phyloP scores from a whole-genome alignment of 2,329 filamentous ascomycete species.

The Diaporthe destruens region DNA sequence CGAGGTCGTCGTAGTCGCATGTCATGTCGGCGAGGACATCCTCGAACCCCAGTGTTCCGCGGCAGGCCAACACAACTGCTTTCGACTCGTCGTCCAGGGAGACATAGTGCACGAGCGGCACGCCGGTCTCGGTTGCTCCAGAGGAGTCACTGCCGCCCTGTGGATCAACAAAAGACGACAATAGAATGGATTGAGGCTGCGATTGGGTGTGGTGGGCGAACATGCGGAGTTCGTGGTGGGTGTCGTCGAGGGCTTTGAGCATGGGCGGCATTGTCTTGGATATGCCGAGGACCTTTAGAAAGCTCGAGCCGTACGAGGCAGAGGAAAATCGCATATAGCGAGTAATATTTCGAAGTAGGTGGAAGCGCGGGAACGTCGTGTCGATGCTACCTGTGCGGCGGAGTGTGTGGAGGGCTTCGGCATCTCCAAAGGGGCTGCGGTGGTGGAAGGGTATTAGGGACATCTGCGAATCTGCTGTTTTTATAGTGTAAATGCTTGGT shows the following conservation, averaged over 20 bases:
- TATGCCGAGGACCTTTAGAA: conserved; percentile 73
- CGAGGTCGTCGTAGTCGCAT: conserved; percentile 77
- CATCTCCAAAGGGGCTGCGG: conserved; percentile 62
- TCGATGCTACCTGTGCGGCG: conserved; percentile 66
- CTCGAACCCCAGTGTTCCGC: conserved; percentile 79
- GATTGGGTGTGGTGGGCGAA: conserved; percentile 74
- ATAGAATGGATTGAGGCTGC: conserved; percentile 68
- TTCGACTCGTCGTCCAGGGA: conserved; percentile 78
- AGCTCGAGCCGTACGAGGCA: conserved; percentile 74
- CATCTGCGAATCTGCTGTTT: conserved; percentile 66
- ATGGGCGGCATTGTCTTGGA: conserved; percentile 60
- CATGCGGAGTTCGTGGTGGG: conserved; percentile 71
- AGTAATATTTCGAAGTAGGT: conserved; percentile 72
- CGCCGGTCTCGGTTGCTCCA: conserved; percentile 73
- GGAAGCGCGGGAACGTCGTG: conserved; percentile 70
- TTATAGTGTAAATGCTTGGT: conserved; percentile 72
- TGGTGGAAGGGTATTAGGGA: conserved; percentile 64
- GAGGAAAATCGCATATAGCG: conserved; percentile 77
- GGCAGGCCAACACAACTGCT: conserved; percentile 78
- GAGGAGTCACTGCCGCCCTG: conserved; percentile 75
- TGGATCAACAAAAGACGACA: conserved; percentile 79
- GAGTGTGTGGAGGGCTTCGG: conserved; percentile 62
- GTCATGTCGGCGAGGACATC: conserved; percentile 81
- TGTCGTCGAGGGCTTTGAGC: conserved; percentile 58
- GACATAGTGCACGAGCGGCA: conserved; percentile 80